Evolutionary conservation across 2,329 filamentous ascomycete species (phyloP).

Genomic region (Aphanoascus verrucosus): DNA sequence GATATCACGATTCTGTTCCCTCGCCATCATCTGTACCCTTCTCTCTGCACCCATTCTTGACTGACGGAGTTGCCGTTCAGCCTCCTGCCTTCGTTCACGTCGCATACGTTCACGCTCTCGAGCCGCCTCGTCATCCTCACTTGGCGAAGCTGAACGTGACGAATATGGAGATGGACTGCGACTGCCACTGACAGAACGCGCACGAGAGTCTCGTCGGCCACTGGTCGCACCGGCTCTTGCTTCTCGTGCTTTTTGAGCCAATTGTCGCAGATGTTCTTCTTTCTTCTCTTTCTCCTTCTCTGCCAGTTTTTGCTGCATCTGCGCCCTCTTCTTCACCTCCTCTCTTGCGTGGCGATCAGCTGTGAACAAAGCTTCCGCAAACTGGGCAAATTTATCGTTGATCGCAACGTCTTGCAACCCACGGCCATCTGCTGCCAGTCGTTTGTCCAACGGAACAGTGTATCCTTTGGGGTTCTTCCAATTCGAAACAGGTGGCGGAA

Average conservation of each 20-base stretch:
- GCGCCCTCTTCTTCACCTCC: conserved; percentile 79
- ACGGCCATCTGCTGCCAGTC: conserved; percentile 83
- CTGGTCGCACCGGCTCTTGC: conserved; percentile 52
- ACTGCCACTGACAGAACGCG: conserved; percentile 40
- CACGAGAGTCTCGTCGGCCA: conserved; percentile 38
- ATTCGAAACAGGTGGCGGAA: conserved; percentile 80
- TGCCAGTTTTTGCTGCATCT: conserved; percentile 91
- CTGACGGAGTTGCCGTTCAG: conserved; percentile 81
- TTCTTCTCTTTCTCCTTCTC: conserved; percentile 95
- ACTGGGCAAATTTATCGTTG: conserved; percentile 96
- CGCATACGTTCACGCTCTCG: conserved; percentile 68
- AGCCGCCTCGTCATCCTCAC: conserved; percentile 57
- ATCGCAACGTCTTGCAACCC: conserved; percentile 88
- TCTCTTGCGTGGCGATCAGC: conserved; percentile 91
- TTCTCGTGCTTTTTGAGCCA: conserved; percentile 86
- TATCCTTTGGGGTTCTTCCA: conserved; percentile 99
- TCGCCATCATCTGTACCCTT: conserved; percentile 80
- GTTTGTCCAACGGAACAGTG: conserved; percentile 89
- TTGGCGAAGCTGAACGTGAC: conserved; percentile 38
- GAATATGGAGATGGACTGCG: conserved; percentile 35
- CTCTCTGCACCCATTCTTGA: conserved; percentile 92
- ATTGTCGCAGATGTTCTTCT: conserved; percentile 75
- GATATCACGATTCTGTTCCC: conserved; percentile 93
- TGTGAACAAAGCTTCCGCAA: conserved; percentile 86
- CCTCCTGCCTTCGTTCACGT: conserved; percentile 66